These are phyloP conservation scores for Torrubiella hemipterigena DNA, from an alignment of 2,329 filamentous ascomycete species.

Conservation along the genomic window DNA sequence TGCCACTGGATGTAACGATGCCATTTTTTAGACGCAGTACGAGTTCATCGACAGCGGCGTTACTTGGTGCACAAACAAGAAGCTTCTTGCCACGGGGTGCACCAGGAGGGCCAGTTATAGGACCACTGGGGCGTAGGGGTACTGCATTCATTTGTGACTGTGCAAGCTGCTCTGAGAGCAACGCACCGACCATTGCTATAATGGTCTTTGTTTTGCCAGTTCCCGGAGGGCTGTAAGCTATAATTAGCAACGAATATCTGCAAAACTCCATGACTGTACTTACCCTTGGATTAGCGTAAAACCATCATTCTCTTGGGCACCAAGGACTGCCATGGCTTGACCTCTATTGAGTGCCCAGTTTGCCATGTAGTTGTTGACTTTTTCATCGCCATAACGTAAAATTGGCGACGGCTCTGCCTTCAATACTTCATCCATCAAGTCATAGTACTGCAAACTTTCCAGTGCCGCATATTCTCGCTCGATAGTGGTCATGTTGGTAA, in stretches of 20 bases:
- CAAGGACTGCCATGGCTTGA: slow-evolving; percentile 84
- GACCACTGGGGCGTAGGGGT: slow-evolving; percentile 13
- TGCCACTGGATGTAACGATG: slow-evolving; percentile 64
- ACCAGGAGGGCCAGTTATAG: neutral
- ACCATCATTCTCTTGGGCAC: slow-evolving; percentile 87
- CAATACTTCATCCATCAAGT: slow-evolving; percentile 85
- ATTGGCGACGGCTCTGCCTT: slow-evolving; percentile 83
- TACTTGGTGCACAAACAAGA: slow-evolving; percentile 94
- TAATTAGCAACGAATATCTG: slow-evolving; percentile 14
- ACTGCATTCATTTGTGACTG: slow-evolving; percentile 18
- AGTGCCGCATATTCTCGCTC: slow-evolving; percentile 92
- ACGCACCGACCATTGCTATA: slow-evolving; percentile 82
- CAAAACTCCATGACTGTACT: slow-evolving; percentile 11
- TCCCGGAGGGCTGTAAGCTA: slow-evolving; percentile 59
- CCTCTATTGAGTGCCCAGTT: slow-evolving; percentile 80
- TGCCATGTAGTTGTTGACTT: slow-evolving; percentile 53
- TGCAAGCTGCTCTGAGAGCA: slow-evolving; percentile 32
- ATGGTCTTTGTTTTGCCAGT: slow-evolving; percentile 99
- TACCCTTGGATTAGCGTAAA: slow-evolving; percentile 92
- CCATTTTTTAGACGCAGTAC: slow-evolving; percentile 86
- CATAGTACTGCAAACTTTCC: slow-evolving; percentile 86
- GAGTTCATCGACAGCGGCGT: slow-evolving; percentile 91
- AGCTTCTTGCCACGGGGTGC: slow-evolving; percentile 58
- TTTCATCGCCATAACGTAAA: slow-evolving; percentile 65
- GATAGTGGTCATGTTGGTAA: slow-evolving; percentile 87